These are phyloP conservation scores for Agaricus sinodeliciosus DNA, from an alignment of 768 basidiomycete species.

Conservation along the genomic window DNA sequence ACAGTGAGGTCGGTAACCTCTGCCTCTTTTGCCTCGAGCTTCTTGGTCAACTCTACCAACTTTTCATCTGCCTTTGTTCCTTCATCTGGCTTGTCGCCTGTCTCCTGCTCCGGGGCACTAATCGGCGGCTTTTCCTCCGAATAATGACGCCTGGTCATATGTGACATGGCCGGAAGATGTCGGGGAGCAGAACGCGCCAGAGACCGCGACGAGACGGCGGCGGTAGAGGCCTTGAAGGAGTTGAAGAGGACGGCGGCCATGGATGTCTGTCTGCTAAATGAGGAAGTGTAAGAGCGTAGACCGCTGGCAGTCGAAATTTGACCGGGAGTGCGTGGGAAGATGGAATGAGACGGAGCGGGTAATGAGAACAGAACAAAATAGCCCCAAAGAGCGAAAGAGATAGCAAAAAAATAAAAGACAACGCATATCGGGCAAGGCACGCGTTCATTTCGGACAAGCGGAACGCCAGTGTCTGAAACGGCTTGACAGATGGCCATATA, in stretches of 20 bases:
- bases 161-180: conserved; percentile 20
- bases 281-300: conserved; percentile 5
- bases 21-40: conserved; percentile 75
- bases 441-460: not conserved
- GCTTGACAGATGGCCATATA: conserved; percentile 12
- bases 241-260: conserved; percentile 52
- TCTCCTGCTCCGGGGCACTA: conserved; percentile 19
- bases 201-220: conserved; percentile 44
- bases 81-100: conserved; percentile 19
- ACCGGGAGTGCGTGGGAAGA: conserved; percentile 8
- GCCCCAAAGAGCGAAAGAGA: not conserved
- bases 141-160: conserved; percentile 40
- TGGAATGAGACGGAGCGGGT: not conserved
- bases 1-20: conserved; percentile 85
- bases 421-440: too few relatives aligned
- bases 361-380: not conserved
- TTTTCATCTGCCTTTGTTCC: conserved; percentile 22
- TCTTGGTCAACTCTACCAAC: conserved; percentile 33
- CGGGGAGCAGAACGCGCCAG: conserved; percentile 28
- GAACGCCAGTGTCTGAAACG: conserved; percentile 11
- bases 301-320: conserved; percentile 7
- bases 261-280: conserved; percentile 12
- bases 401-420: not conserved
- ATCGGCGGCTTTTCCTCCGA: conserved; percentile 46
- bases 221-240: conserved; percentile 52